Percentiles rank a stretch among this genome's conserved stretches.
These are phyloP conservation scores for Pugionium cornutum DNA, from an alignment of 345 rosid genomes.

Conservation along the genomic window DNA sequence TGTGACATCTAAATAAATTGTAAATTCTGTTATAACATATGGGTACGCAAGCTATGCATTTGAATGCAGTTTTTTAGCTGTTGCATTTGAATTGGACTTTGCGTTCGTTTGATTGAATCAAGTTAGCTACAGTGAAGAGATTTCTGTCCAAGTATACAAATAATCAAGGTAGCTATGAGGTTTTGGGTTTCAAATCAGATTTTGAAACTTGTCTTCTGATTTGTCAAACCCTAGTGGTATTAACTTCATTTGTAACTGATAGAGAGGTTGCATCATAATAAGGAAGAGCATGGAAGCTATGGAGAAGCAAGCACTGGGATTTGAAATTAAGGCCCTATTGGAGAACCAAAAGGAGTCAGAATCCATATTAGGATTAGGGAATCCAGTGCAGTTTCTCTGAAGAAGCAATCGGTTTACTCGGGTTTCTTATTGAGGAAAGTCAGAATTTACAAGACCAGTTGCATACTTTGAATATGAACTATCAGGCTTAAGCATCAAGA, in stretches of 20 bases:
- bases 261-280: slow-evolving; percentile 71
- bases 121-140: too few species aligned
- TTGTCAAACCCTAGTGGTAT: too few species aligned
- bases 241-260: slow-evolving; percentile 38
- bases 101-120: too few species aligned
- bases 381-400: slow-evolving; percentile 62
- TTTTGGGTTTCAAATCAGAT: too few species aligned
- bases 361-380: slow-evolving; percentile 46
- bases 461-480: slow-evolving; percentile 51
- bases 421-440: slow-evolving; percentile 76
- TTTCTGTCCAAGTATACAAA: too few species aligned
- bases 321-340: slow-evolving; percentile 46
- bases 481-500: slow-evolving; percentile 59
- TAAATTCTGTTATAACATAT: too few species aligned
- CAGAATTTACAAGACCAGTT: slow-evolving; percentile 55
- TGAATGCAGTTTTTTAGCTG: too few species aligned
- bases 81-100: too few species aligned
- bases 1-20: too few species aligned
- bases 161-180: too few species aligned
- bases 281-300: slow-evolving; percentile 70
- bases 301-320: slow-evolving; percentile 51
- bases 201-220: too few species aligned
- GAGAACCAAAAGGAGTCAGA: slow-evolving; percentile 49
- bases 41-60: too few species aligned
- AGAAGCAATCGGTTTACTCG: slow-evolving; percentile 89